These are phyloP conservation scores for Tetrahymena elliotti DNA, from an alignment of 73 alveolate species.

Conservation along the genomic window DNA sequence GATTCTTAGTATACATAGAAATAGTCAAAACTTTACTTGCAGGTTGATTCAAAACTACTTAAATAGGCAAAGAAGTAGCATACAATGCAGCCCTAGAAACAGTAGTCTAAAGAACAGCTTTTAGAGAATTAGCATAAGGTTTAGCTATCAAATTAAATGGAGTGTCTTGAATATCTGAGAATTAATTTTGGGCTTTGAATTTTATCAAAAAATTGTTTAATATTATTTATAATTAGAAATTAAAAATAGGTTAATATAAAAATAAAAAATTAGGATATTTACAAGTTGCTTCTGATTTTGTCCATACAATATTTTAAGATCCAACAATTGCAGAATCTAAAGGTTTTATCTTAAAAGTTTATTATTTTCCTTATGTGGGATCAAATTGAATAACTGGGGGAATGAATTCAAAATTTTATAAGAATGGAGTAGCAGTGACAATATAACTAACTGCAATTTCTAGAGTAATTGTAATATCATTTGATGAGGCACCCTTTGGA, in stretches of 20 bases:
- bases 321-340: conserved; percentile 18
- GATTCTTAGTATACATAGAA: conserved; percentile 10
- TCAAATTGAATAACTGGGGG: conserved; percentile 11
- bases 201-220: too few relatives aligned
- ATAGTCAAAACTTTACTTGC: conserved; percentile 12
- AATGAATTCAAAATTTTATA: conserved; percentile 9
- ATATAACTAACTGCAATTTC: conserved; percentile 21
- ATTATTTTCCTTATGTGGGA: conserved; percentile 23
- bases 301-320: conserved; percentile 8
- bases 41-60: conserved; percentile 7
- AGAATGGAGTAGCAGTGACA: conserved; percentile 15
- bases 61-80: conserved; percentile 31
- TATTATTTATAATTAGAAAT: background rate
- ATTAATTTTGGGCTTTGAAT: background rate
- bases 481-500: background rate
- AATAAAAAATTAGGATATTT: background rate
- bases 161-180: conserved; percentile 31
- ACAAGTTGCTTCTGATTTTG: conserved; percentile 14
- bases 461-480: background rate
- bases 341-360: conserved; percentile 17
- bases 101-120: conserved; percentile 5
- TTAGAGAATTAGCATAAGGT: conserved; percentile 26
- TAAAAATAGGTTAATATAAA: background rate
- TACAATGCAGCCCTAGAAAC: conserved; percentile 28
- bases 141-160: conserved; percentile 8